Conservation (phyloP, 306 rosid species). For the Prunus persica region Prunus_persica_NCBIv2 NC_034009.1:35091001-35091500, state of each 20-base stretch:
- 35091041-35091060: not conserved
- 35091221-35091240: slow-evolving; percentile 24
- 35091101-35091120: not conserved
- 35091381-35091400: slow-evolving; percentile 31
- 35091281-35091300: slow-evolving; percentile 21
- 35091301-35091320: slow-evolving; percentile 26
- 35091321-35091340: slow-evolving; percentile 33
- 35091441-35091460: not conserved
- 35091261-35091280: slow-evolving; percentile 15
- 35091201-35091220: slow-evolving; percentile 2
- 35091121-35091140: not conserved
- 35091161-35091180: not conserved
- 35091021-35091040: no score
- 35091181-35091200: not conserved
- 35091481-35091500: not conserved
- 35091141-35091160: not conserved
- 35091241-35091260: slow-evolving; percentile 43
- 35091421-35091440: not conserved
- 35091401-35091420: not conserved
- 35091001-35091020: no score
- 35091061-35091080: not conserved
- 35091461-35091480: not conserved
- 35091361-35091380: slow-evolving; percentile 34
- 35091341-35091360: slow-evolving; percentile 45
- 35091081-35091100: not conserved